Percentiles rank a stretch among this genome's conserved stretches.
Evolutionary conservation across 495 filamentous ascomycete species (phyloP).

Genomic region (Terfezia claveryi): DNA sequence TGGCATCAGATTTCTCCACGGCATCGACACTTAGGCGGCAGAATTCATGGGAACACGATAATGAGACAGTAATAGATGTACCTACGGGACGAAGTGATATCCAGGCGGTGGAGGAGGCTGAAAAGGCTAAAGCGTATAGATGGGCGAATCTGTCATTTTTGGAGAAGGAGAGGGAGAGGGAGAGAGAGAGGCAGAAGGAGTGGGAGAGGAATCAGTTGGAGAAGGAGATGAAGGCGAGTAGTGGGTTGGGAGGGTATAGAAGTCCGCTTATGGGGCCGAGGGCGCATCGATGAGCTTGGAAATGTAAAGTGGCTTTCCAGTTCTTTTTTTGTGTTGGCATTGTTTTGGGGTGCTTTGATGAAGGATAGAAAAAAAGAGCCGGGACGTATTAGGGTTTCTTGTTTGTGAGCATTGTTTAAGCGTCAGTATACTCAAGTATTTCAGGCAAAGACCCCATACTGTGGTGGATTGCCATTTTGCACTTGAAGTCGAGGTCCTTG

Average conservation of each 20-base stretch:
- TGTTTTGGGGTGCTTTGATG: too few species aligned
- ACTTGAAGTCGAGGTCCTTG: too few species aligned
- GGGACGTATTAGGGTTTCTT: too few species aligned
- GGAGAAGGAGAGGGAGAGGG: conserved; percentile 88
- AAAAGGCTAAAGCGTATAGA: conserved; percentile 14
- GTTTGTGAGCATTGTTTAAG: too few species aligned
- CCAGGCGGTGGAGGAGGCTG: conserved; percentile 3
- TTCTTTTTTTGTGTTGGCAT: too few species aligned
- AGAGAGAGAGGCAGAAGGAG: conserved; percentile 75
- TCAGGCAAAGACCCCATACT: too few species aligned
- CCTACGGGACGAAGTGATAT: background rate
- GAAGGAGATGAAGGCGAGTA: conserved; percentile 31
- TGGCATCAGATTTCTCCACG: conserved; percentile 1
- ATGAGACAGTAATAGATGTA: background rate
- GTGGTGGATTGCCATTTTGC: too few species aligned
- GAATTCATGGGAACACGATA: background rate
- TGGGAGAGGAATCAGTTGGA: conserved; percentile 85
- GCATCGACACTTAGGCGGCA: background rate
- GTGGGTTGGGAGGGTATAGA: conserved; percentile 72
- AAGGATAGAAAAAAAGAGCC: too few species aligned
- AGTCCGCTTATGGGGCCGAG: conserved; percentile 49
- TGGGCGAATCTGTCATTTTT: conserved; percentile 45
- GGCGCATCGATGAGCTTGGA: too few species aligned
- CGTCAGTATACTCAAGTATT: too few species aligned
- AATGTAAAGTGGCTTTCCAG: too few species aligned